These are phyloP conservation scores for Naganishia kalamii DNA, from an alignment of 768 basidiomycete species.

Conservation along the genomic window DNA sequence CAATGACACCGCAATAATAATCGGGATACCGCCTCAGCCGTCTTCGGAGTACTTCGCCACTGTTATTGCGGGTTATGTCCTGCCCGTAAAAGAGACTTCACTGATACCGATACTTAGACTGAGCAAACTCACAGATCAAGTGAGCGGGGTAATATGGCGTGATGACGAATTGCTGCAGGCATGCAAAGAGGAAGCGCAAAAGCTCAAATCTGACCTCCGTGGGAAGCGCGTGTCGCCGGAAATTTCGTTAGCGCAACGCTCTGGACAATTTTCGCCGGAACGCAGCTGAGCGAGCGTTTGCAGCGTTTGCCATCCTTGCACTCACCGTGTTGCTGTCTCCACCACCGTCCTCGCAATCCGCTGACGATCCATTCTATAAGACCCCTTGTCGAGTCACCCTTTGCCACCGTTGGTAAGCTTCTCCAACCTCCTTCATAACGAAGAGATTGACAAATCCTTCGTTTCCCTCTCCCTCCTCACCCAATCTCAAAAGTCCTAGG, in stretches of 20 bases:
- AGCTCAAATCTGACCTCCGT: background rate
- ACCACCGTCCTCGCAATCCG: background rate
- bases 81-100: no score
- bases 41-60: no score
- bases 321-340: background rate
- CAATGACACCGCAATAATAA: no score
- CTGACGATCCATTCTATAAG: constrained; percentile 5
- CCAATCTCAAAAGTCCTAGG: constrained; percentile 13
- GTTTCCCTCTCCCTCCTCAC: constrained; percentile 1
- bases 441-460: constrained; percentile 15
- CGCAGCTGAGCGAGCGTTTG: background rate
- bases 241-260: background rate
- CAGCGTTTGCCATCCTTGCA: no score
- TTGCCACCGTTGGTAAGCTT: background rate
- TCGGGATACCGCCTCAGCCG: no score
- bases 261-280: constrained; percentile 9
- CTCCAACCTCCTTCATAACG: constrained; percentile 14
- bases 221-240: background rate
- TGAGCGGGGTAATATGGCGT: no score
- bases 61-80: no score
- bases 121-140: no score
- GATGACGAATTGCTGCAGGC: no score
- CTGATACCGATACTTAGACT: no score
- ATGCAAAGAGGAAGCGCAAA: background rate
- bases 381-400: background rate